These are phyloP conservation scores for Fraxinus floribunda DNA, from an alignment of 305 asterid species.

Conservation along the genomic window DNA sequence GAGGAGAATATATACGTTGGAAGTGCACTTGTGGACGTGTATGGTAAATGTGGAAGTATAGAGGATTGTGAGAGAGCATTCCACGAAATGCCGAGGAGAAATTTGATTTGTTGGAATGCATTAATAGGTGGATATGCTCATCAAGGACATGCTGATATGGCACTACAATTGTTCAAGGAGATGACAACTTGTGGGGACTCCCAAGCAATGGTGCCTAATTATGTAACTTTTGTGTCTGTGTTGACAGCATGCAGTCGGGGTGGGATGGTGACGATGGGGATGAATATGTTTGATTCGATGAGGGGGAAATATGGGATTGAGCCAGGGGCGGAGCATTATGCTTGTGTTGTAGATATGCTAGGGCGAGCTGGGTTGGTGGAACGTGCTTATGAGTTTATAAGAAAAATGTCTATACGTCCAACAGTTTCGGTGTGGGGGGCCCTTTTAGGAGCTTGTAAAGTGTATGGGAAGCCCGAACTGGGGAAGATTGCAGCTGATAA, in stretches of 20 bases:
- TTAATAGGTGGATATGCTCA: constrained; percentile 83
- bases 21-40: constrained; percentile 88
- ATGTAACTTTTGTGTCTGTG: constrained; percentile 71
- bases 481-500: constrained; percentile 76
- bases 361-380: constrained; percentile 87
- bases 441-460: constrained; percentile 70
- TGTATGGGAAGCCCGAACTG: constrained; percentile 56
- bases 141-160: constrained; percentile 72
- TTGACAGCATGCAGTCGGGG: constrained; percentile 87
- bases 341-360: constrained; percentile 86
- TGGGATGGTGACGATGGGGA: constrained; percentile 64
- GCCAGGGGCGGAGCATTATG: constrained; percentile 85
- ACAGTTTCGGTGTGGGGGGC: constrained; percentile 92
- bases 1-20: constrained; percentile 69
- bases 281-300: constrained; percentile 68
- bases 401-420: constrained; percentile 57
- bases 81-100: constrained; percentile 50
- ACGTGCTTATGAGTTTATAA: constrained; percentile 56
- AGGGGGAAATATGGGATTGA: constrained; percentile 44
- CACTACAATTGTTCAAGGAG: constrained; percentile 50
- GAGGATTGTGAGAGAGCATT: constrained; percentile 64
- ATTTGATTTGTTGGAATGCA: constrained; percentile 76
- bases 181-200: constrained; percentile 38
- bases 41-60: constrained; percentile 81
- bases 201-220: constrained; percentile 48